These are phyloP conservation scores for Artemisia tridentata DNA, from an alignment of 129 eudicot species.

Conservation along the genomic window DNA sequence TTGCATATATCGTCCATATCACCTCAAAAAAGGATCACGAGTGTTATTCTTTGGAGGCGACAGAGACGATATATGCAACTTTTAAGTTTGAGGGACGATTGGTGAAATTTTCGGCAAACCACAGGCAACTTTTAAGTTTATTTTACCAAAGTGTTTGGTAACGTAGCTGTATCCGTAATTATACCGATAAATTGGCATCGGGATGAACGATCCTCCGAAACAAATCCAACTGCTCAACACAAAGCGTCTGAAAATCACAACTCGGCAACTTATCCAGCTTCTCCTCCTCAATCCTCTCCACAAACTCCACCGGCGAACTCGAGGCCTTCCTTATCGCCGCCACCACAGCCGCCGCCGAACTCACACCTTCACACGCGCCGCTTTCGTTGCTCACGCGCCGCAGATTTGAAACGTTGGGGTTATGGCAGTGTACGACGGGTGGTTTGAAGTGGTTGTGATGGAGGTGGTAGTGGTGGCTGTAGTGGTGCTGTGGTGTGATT, in stretches of 20 bases:
- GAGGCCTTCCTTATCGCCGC: conserved; percentile 71
- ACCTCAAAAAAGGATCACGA: too few species aligned
- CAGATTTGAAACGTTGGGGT: conserved; percentile 13
- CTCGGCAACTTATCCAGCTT: conserved; percentile 61
- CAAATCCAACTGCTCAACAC: conserved; percentile 71
- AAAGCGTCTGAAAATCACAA: conserved; percentile 74
- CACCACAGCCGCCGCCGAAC: conserved; percentile 81
- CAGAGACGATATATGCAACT: too few species aligned
- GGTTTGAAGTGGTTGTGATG: conserved; percentile 13
- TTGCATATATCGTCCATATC: too few species aligned
- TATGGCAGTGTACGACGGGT: conserved; percentile 38
- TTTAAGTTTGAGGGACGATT: too few species aligned
- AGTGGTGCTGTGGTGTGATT: not conserved
- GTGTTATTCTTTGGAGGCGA: too few species aligned
- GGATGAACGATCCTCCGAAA: conserved; percentile 79
- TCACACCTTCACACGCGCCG: conserved; percentile 14
- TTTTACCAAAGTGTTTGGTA: too few species aligned
- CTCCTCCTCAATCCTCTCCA: conserved; percentile 54
- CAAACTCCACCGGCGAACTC: conserved; percentile 78
- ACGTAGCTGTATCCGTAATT: not conserved
- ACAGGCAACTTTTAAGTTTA: too few species aligned
- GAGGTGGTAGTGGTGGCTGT: conserved; percentile 12
- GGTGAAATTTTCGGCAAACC: too few species aligned
- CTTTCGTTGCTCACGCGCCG: conserved; percentile 29
- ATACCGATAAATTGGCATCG: conserved; percentile 77